Base-by-base conservation (phyloP, 495 filamentous ascomycete genomes). In the Penicillium crystallinum region DNA sequence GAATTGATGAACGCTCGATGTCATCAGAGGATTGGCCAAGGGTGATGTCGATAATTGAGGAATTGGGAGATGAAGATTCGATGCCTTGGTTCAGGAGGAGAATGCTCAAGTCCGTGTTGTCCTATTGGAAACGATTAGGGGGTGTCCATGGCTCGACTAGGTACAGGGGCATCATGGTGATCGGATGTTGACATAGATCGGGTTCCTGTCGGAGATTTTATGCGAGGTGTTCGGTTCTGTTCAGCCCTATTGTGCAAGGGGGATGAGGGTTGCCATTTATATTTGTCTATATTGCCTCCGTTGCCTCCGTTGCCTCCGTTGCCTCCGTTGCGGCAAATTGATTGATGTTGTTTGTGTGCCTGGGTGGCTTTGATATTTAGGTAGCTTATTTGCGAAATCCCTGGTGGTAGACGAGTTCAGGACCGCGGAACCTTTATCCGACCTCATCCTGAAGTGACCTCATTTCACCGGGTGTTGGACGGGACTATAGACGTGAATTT, bases 1-100 rank as follows among this genome's bases (percentile, higher is more conserved):
- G 48, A 22, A 33, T 33, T 59, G 53, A 66, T 64, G 55, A 49
- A 41, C 34, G 25, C 37, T 58, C 53, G 51, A 66, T 66, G 61
- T 59, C 61, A 64, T 66, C 45, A 36, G 18, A 36, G n/a, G 19
- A 46, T 53, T 48, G 34, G 54, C 41, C 27, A 42, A 38, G 36
- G 25, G 25, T 14, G 44, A 46, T 47, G 31, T 42, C 44, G 46
- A 30, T 48, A n/a, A 27, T 23, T 36, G 39, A 3, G 23, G 3
- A 6, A 39, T 50, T 15, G n/a, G 17, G 39, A 36, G 21, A 6
- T 12, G 25, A 29, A 43, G 17, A 14, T 29, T 43, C 15, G 17
- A 12, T 53, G 47, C 37, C 25, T 46, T 37, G 37, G 22, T 57
- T 44, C 51, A 44, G 41, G 54, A 55, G 58, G 51, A 10, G 41